A percentile compares a stretch with the other conserved stretches of the same genome.
These are phyloP conservation scores for Candida orba DNA, from an alignment of 805 yeast genomes.

Conservation along the genomic window DNA sequence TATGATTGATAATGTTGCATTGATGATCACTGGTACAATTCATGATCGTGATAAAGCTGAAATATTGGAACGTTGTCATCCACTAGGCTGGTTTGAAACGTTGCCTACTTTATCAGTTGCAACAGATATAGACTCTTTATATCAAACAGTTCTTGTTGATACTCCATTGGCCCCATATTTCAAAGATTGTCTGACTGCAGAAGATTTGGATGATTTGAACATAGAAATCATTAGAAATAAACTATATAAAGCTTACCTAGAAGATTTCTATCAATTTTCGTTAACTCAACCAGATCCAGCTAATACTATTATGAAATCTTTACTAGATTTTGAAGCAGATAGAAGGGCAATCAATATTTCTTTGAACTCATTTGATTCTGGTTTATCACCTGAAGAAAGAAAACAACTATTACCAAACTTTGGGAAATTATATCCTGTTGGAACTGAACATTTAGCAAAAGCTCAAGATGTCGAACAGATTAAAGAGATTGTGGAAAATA, in stretches of 20 bases:
- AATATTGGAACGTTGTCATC: constrained; percentile 86
- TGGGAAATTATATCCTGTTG: constrained; percentile 72
- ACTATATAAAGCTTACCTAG: constrained; percentile 86
- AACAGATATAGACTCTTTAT: constrained; percentile 88
- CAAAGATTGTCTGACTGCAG: constrained; percentile 78
- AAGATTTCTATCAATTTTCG: constrained; percentile 73
- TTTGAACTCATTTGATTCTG: constrained; percentile 81
- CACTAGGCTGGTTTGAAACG: constrained; percentile 97
- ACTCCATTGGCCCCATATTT: constrained; percentile 97
- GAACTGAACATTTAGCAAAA: constrained; percentile 56
- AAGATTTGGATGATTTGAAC: constrained; percentile 89
- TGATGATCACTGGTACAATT: constrained; percentile 94
- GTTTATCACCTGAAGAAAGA: constrained; percentile 67
- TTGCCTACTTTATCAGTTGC: constrained; percentile 93
- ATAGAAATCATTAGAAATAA: constrained; percentile 92
- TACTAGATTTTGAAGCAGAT: constrained; percentile 90
- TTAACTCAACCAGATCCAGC: constrained; percentile 65
- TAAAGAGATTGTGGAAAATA: constrained; percentile 51
- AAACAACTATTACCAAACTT: constrained; percentile 66
- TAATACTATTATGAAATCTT: constrained; percentile 66
- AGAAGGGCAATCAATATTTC: constrained; percentile 89
- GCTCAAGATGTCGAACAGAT: constrained; percentile 86
- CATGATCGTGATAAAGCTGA: constrained; percentile 91
- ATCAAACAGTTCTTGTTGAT: constrained; percentile 87
- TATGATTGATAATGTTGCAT: constrained; percentile 95